Base-by-base conservation (phyloP, 106 monocot genomes). In the Chionographis japonica region DNA sequence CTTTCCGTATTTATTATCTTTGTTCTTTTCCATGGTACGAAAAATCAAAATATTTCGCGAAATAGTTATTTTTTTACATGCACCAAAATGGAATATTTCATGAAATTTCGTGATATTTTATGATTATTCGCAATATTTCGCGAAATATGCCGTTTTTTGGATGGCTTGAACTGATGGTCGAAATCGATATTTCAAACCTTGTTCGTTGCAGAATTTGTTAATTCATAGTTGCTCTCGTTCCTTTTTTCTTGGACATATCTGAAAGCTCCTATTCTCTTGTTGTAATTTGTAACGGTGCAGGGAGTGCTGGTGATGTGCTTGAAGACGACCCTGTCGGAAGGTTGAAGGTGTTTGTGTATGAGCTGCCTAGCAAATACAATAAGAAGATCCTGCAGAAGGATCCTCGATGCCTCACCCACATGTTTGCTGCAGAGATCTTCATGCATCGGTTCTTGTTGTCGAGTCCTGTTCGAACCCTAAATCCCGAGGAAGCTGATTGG, bases 361-460 rank as follows among this genome's bases (percentile, higher is more conserved):
- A 88, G 50, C 73, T 92, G 10, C 92, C 92, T 18, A 85, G 82
- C 65, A 92, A 92, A 73, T 92, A 92, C 70, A 92, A 92, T 79
- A 92, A 92, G 67, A 92, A 85, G 72, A 79, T 92, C n/a, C 59
- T 92, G 16, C 85, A 88, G 60, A 92, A 92, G 70, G 92, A 92
- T 52, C 73, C 88, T 12, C 71, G 92, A 68, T 93, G 92, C 76
- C 76, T 93, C 40, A 88, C 60, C n/a, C 88, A 93, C 76, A 93
- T 93, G 92, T 93, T 93, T 63, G 92, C 92, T 36, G 88, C 92
- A 3, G 92, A 93, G 65, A 93, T 93, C 39, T 88, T 88, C 88
- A 93, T 93, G 92, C 92, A 93, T 50, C 67, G 88, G 42, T 93
- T 93, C 74, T 74, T 93, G 73, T 71, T 88, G 54, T 88, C 88